Evolutionary conservation across 1,139 yeast species (phyloP), one percentile per base, ranked within the genome.

Genomic region (Sporopachydermia cereana): DNA sequence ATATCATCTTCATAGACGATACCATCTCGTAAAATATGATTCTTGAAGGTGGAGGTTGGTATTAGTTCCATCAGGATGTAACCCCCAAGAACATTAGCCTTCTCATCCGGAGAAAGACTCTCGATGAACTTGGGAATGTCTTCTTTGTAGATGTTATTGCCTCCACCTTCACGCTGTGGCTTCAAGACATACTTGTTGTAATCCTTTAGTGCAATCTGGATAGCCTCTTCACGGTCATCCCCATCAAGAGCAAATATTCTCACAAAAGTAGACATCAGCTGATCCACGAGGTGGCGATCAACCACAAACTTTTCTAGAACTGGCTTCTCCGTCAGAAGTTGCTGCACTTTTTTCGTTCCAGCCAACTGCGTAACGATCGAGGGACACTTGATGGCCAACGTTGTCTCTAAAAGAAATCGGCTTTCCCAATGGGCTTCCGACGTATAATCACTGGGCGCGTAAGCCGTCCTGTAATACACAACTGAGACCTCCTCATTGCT

Each of bases 161-260:
- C 98, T 42, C 82, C 83, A 34, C 98, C 98, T 68, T 91, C 98
- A 67, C 98, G 76, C 63, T 93, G 98, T 2, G 98, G 98, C 59
- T 91, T 91, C 55, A 91, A 70, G 1, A 91, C 98, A 60, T 69
- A 91, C 30, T 72, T 71, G 48, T 75, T 74, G 0, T 96, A 91
- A 1, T 64, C 52, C 50, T 77, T 77, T 44, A 81, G 66, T 2
- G 95, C 95, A 45, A 85, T 63, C 49, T 72, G 66, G 49, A 76
- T 76, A 3, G 95, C 96, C 39, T 57, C 96, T 41, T 71, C 72
- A 25, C 66, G 69, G 0, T 89, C 66, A 48, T 76, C 71, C 24
- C 53, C 56, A 59, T 89, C 97, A 54, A 93, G 64, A 3, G 98
- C 96, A 59, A 84, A 78, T 24, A 91, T 86, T 45, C 77, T 74